Percentiles rank a stretch among this genome's conserved stretches.
These are phyloP conservation scores for Mentha longifolia DNA, from an alignment of 257 asterid species.

Conservation along the genomic window DNA sequence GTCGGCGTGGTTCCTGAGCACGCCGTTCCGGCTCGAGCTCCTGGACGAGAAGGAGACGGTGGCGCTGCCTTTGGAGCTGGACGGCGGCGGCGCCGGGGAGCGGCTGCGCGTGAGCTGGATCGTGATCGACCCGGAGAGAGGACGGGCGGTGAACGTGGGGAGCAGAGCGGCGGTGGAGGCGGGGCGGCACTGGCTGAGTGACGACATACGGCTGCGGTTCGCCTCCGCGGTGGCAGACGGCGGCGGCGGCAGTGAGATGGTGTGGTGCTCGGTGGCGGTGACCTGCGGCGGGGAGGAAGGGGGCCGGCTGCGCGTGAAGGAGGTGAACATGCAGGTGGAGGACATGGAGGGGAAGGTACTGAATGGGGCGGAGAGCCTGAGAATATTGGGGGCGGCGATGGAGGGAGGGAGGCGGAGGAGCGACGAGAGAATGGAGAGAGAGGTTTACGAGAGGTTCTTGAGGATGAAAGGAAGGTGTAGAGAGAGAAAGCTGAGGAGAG, in stretches of 20 bases:
- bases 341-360: slow-evolving; percentile 57
- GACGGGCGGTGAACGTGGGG: slow-evolving; percentile 58
- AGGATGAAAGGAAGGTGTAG: slow-evolving; percentile 42
- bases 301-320: slow-evolving; percentile 61
- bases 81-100: slow-evolving; percentile 42
- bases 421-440: slow-evolving; percentile 41
- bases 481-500: slow-evolving; percentile 49
- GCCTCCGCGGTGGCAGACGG: slow-evolving; percentile 43
- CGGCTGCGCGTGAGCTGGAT: slow-evolving; percentile 72
- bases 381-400: slow-evolving; percentile 49
- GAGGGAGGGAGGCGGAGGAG: slow-evolving; percentile 49
- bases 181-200: slow-evolving; percentile 59
- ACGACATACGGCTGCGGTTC: slow-evolving; percentile 49
- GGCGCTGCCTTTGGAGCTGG: slow-evolving; percentile 41
- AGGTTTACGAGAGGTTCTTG: slow-evolving; percentile 45
- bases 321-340: slow-evolving; percentile 67
- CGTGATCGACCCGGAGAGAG: slow-evolving; percentile 50
- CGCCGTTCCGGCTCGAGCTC: slow-evolving; percentile 67
- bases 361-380: slow-evolving; percentile 58
- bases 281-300: slow-evolving; percentile 58
- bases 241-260: slow-evolving; percentile 29
- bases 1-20: slow-evolving; percentile 51
- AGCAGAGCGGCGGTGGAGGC: slow-evolving; percentile 60
- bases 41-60: slow-evolving; percentile 49
- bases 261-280: slow-evolving; percentile 54